Conservation (phyloP, 345 rosid species). For the Corchorus capsularis region DNA sequence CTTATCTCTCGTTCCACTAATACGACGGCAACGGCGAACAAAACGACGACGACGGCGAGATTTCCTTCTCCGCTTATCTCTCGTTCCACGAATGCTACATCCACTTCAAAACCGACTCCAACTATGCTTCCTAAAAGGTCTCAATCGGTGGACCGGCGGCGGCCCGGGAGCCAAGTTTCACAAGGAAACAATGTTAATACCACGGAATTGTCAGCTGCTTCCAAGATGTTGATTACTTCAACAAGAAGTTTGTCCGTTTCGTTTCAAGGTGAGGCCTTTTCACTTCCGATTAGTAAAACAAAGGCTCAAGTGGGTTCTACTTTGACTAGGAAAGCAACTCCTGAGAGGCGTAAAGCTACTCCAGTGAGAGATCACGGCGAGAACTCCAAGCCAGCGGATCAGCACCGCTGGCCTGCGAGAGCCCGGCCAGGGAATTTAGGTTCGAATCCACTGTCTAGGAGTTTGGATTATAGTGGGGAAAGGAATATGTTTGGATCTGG, state of each 20-base stretch:
- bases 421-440: conserved; percentile 48
- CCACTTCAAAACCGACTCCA: conserved; percentile 33
- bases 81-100: conserved; percentile 47
- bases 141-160: conserved; percentile 80
- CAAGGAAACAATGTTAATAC: conserved; percentile 32
- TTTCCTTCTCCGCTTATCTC: conserved; percentile 67
- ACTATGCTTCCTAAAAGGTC: conserved; percentile 63
- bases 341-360: conserved; percentile 58
- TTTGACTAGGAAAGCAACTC: conserved; percentile 55
- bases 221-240: conserved; percentile 82
- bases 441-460: conserved; percentile 49
- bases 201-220: conserved; percentile 55
- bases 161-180: conserved; percentile 43
- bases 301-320: conserved; percentile 50
- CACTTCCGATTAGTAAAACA: conserved; percentile 82
- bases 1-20: conserved; percentile 29
- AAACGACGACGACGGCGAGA: conserved; percentile 39
- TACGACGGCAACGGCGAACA: conserved; percentile 27
- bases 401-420: conserved; percentile 80
- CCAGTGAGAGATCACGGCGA: conserved; percentile 70
- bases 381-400: conserved; percentile 55
- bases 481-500: conserved; percentile 66
- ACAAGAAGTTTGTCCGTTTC: conserved; percentile 88
- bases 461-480: conserved; percentile 55
- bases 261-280: conserved; percentile 88